phyloP scores from a whole-genome alignment of 371 early-diverging fungal species.

The Mucor irregularis region DNA sequence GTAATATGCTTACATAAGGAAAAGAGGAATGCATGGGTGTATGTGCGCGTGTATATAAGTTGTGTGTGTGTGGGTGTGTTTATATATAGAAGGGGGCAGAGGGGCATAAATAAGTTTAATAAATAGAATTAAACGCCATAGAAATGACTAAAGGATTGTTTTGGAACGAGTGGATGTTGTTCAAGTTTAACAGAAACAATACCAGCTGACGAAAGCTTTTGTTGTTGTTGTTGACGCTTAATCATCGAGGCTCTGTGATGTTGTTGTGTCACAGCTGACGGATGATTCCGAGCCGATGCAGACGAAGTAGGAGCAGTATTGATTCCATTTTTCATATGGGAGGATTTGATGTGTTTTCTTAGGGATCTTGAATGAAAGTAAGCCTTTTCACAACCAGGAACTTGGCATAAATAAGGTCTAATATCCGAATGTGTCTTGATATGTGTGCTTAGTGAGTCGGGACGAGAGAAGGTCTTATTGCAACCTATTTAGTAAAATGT shows the following conservation, averaged over 20 bases:
- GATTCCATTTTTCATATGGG: conserved; percentile 15
- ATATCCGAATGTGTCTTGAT: conserved; percentile 83
- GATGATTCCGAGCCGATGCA: conserved; percentile 16
- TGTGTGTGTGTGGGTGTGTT: background rate
- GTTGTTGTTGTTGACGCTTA: conserved; percentile 3
- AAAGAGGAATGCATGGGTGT: background rate
- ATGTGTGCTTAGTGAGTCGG: conserved; percentile 88
- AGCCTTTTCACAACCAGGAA: conserved; percentile 65
- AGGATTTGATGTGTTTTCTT: conserved; percentile 58
- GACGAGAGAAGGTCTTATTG: conserved; percentile 83
- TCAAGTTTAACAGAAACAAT: background rate
- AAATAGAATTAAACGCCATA: background rate
- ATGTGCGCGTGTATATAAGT: background rate
- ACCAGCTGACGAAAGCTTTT: conserved; percentile 4
- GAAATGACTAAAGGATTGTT: background rate
- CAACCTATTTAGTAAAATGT: conserved; percentile 50
- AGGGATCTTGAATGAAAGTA: conserved; percentile 76
- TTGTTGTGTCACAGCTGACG: conserved; percentile 13
- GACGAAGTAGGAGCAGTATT: conserved; percentile 2
- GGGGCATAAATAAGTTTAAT: no score
- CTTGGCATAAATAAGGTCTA: conserved; percentile 66
- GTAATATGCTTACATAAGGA: no score
- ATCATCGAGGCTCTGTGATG: background rate
- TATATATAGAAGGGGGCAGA: background rate
- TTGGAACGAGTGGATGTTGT: background rate